These are phyloP conservation scores for Plantago coronopus DNA, from an alignment of 305 asterid species.

Conservation along the genomic window DNA sequence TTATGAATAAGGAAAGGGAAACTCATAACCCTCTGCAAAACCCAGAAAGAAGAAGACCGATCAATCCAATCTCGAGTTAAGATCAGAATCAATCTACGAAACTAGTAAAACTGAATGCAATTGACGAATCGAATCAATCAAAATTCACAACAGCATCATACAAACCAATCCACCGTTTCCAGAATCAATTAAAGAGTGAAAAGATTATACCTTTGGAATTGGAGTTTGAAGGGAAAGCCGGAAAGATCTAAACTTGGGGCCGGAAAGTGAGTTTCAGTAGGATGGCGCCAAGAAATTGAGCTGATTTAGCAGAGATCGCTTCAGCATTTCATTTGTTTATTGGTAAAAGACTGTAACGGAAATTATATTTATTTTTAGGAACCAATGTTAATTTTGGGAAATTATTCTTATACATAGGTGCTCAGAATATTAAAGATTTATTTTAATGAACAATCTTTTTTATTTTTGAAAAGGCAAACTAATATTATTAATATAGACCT, in stretches of 20 bases:
- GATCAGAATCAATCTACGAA: background rate
- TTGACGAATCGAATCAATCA: background rate
- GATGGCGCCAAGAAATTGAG: background rate
- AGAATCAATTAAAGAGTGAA: background rate
- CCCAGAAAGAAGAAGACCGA: constrained; percentile 20
- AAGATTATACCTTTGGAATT: background rate
- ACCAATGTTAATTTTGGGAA: no score
- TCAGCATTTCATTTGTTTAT: background rate
- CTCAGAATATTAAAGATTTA: no score
- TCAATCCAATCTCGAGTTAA: background rate
- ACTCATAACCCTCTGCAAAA: constrained; percentile 41
- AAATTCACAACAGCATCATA: no score
- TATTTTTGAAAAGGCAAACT: no score
- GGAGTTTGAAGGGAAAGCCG: background rate
- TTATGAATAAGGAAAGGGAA: background rate
- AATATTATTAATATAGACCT: no score
- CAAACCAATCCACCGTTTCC: no score
- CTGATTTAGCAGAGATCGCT: background rate
- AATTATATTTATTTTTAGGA: no score
- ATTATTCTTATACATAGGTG: no score
- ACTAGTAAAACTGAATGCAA: background rate
- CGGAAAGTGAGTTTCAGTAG: background rate
- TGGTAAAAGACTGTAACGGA: no score
- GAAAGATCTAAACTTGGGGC: background rate
- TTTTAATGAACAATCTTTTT: no score